These are phyloP conservation scores for Naganishia vishniacii DNA, from an alignment of 768 basidiomycete genomes.

Conservation along the genomic window DNA sequence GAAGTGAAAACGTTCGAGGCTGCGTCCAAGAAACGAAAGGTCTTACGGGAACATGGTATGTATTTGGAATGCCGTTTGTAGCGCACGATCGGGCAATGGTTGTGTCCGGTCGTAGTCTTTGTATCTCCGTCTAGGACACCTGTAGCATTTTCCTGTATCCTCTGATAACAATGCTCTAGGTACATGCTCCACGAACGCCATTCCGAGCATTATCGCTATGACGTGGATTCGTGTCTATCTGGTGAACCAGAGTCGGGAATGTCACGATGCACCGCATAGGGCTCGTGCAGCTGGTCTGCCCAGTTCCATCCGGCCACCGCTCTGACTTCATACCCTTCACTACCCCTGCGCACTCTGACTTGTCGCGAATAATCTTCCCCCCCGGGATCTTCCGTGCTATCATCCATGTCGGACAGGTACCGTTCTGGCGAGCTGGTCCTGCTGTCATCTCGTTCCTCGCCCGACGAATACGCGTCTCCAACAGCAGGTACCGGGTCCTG, in stretches of 20 bases:
- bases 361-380: not conserved
- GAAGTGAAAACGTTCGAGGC: slow-evolving; percentile 4
- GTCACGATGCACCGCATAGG: too few species aligned
- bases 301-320: slow-evolving; percentile 23
- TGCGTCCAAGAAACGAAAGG: slow-evolving; percentile 11
- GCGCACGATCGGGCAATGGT: not conserved
- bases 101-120: not conserved
- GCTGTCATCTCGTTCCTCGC: slow-evolving; percentile 30
- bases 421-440: slow-evolving; percentile 39
- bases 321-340: slow-evolving; percentile 46
- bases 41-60: slow-evolving; percentile 7
- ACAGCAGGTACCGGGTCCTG: slow-evolving; percentile 8
- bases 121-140: not conserved
- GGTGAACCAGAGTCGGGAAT: too few species aligned
- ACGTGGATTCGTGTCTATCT: too few species aligned
- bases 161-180: not conserved
- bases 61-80: slow-evolving; percentile 19
- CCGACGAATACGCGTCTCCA: slow-evolving; percentile 26
- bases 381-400: slow-evolving; percentile 23
- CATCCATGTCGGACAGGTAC: slow-evolving; percentile 47
- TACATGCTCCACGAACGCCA: not conserved
- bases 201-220: not conserved
- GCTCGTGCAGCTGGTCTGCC: not conserved
- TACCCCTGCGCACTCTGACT: slow-evolving; percentile 40
- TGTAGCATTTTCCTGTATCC: not conserved